phyloP scores from a whole-genome alignment of 345 rosid species.

The rapeseed (Brassica napus) region DNA sequence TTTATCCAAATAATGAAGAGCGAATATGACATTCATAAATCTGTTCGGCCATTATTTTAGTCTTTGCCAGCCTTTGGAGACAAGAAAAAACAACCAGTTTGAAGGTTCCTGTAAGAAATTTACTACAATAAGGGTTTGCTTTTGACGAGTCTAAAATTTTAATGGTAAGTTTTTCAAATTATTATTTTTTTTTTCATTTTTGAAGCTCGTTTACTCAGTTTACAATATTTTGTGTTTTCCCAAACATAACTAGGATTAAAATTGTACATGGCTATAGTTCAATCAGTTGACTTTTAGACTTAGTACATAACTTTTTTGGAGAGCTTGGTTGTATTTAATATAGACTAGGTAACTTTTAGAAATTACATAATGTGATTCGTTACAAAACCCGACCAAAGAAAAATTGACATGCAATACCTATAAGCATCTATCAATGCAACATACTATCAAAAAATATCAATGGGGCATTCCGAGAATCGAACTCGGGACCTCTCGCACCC shows the following conservation, averaged over 20 bases:
- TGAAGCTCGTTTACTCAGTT: too few relatives aligned
- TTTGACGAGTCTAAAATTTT: neutral
- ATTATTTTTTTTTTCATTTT: too few relatives aligned
- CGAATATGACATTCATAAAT: neutral
- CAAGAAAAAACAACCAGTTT: neutral
- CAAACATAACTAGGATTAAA: too few relatives aligned
- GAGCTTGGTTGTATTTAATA: too few relatives aligned
- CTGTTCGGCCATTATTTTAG: neutral
- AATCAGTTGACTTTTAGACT: too few relatives aligned
- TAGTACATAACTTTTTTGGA: too few relatives aligned
- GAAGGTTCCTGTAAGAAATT: neutral
- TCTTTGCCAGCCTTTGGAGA: neutral
- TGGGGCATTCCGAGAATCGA: conserved; percentile 36
- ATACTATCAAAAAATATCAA: neutral
- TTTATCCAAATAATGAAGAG: neutral
- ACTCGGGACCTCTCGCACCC: conserved; percentile 14
- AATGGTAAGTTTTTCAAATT: too few relatives aligned
- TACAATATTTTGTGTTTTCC: too few relatives aligned
- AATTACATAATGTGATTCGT: neutral
- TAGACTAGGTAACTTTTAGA: neutral
- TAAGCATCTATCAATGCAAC: neutral
- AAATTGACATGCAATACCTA: neutral
- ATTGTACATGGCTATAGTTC: too few relatives aligned
- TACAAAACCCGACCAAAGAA: neutral
- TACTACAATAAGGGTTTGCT: neutral